Base-by-base conservation (phyloP, 352 stramenopile genomes). In the Globisporangium cystogenes region DNA sequence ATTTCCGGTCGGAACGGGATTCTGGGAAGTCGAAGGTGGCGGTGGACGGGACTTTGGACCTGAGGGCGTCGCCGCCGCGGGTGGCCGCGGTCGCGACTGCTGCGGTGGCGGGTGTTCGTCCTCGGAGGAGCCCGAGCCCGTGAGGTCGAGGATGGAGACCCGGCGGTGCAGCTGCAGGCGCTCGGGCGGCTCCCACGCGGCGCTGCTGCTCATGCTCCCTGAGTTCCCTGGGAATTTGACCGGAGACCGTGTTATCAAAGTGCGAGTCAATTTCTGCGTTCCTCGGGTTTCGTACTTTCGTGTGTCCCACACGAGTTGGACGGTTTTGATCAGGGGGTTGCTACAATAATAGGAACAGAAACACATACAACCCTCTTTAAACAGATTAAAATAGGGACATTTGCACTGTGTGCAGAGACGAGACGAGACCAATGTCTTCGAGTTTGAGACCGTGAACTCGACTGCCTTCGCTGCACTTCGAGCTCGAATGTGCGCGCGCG, bases 141-240 rank as follows among this genome's bases (percentile, higher is more conserved):
- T 44, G 43, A 58, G 43, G 27, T 54, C 51, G 51, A 27, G 33
- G 36, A 52, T 40, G 20, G 57, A 58, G 27, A 64, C 57, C 11
- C 55, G 51, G 23, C 46, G 57, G 14, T 43, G 51, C 45, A 64
- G 57, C 57, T 64, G 57, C 11, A 52, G 57, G 3, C 57, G 57
- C 36, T 44, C 57, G 12, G 31, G 40, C 18, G 33, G 20, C 26
- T 59, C 31, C n/a, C 29, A 41, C 18, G 37, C 36, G 0, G 15
- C 42, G 51, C 26, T 37, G 20, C 37, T 41, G 46, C 27, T 41
- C 27, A 41, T 51, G 33, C 14, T 11, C 12, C 8, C 33, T 12
- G 11, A 12, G 4, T 39, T 12, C 8, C 33, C 12, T 18, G 12
- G 33, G 4, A 4, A 1, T 10, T 12, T 35, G 33, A 39, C 14